phyloP scores from a whole-genome alignment of 2,329 filamentous ascomycete genomes.

The Colletotrichum theobromicola region DNA sequence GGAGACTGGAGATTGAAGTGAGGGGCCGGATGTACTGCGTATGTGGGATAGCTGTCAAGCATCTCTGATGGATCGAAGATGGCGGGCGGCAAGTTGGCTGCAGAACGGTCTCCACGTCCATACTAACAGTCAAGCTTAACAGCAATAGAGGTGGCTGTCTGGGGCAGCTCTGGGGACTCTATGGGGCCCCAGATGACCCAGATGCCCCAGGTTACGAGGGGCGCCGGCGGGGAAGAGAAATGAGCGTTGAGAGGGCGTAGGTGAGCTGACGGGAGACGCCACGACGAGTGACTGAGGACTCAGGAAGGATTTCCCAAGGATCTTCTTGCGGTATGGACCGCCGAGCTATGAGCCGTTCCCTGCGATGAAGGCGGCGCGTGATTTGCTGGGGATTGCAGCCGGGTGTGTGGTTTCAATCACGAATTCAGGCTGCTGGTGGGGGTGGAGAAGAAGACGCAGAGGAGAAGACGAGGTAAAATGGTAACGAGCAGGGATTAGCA shows the following conservation, averaged over 20 bases:
- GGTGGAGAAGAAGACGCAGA: background rate
- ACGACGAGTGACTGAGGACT: background rate
- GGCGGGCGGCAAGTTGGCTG: background rate
- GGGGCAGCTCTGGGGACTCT: background rate
- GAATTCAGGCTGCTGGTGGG: slow-evolving; percentile 10
- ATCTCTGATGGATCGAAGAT: background rate
- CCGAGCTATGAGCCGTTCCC: slow-evolving; percentile 2
- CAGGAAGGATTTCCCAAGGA: background rate
- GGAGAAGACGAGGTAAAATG: slow-evolving; percentile 4
- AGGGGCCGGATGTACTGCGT: background rate
- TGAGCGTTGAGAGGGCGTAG: background rate
- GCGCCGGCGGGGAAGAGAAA: background rate
- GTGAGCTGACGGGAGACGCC: background rate
- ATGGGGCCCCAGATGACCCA: slow-evolving; percentile 5
- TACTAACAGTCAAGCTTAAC: slow-evolving; percentile 1
- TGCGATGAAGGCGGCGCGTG: background rate
- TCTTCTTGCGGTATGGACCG: background rate
- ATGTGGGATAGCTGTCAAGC: background rate
- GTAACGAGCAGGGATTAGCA: background rate
- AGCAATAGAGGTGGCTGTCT: slow-evolving; percentile 4
- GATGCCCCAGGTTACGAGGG: slow-evolving; percentile 3
- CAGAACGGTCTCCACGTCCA: background rate
- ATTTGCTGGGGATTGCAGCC: background rate
- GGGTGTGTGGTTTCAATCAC: background rate
- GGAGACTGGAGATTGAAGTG: background rate